phyloP scores from a whole-genome alignment of 768 basidiomycete genomes.

The Coprinopsis marcescibilis region DNA sequence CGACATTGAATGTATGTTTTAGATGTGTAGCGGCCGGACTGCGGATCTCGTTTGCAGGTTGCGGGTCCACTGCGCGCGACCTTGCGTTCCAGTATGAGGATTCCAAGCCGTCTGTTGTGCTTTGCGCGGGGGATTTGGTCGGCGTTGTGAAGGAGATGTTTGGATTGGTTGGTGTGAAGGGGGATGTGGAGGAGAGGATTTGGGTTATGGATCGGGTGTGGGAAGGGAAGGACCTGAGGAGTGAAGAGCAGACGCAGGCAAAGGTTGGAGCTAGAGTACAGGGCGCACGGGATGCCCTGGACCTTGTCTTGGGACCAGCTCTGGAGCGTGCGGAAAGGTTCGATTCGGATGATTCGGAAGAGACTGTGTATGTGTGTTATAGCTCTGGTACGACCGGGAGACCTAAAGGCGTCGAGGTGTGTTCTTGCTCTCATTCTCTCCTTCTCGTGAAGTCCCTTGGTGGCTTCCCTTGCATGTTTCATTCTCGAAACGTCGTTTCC shows the following conservation, averaged over 20 bases:
- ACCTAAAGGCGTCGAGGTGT: constrained; percentile 40
- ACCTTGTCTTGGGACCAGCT: constrained; percentile 13
- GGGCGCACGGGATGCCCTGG: constrained; percentile 11
- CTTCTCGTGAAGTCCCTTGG: no score
- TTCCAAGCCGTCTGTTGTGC: constrained; percentile 11
- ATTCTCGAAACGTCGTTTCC: neutral
- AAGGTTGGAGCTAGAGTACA: constrained; percentile 1
- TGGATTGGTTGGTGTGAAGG: constrained; percentile 7
- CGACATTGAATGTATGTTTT: no score
- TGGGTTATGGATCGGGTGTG: constrained; percentile 14
- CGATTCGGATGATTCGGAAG: constrained; percentile 16
- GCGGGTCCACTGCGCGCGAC: constrained; percentile 11
- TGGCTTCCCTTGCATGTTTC: no score
- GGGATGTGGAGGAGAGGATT: constrained; percentile 14
- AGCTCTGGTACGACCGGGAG: constrained; percentile 52
- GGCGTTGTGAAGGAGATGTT: constrained; percentile 17
- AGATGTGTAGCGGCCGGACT: constrained; percentile 15
- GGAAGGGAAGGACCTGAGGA: constrained; percentile 6
- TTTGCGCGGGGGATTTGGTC: constrained; percentile 10
- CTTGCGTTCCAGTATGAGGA: constrained; percentile 14
- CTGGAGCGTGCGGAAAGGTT: constrained; percentile 18
- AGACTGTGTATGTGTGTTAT: constrained; percentile 22
- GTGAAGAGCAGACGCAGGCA: constrained; percentile 6
- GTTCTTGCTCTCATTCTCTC: no score
- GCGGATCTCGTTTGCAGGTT: constrained; percentile 12